Evolutionary conservation across 306 rosid genomes (phyloP), one percentile per base, ranked within the genome.

Genomic region (Mimosa pudica): DNA sequence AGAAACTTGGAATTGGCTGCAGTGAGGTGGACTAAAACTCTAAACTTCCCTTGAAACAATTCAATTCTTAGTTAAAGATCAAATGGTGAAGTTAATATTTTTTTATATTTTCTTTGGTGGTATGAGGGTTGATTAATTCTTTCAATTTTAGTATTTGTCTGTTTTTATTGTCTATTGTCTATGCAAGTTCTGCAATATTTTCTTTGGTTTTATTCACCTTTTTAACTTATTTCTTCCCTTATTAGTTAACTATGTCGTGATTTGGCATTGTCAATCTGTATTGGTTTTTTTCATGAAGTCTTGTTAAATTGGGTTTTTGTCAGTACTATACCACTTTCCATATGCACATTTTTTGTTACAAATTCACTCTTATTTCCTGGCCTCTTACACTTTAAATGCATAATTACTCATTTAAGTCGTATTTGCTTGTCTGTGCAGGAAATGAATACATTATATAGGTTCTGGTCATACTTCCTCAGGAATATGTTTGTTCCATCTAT

Each of bases 1-100:
- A 91, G 93, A 91, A 95, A 83, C 88, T 91, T 87, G 99, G 99
- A 83, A 86, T 91, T 54, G 99, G 99, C 81, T 95, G 98, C 90
- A 93, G 99, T 80, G 96, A 95, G 99, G 99, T 95, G 83, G 85
- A 77, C 32, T 80, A 61, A 71, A 33, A 86, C 81, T 83, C 83
- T 79, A 66, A 72, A 46, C 64, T 45, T 78, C 64, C 51, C 76
- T 32, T 42, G 16, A 76, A 77, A 14, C 46, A 38, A 70, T 74
- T 17, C 46, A 38, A 70, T 74, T 17, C 80, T 70, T 79, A 42
- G 74, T 51, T 45, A 49, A 82, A 54, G 38, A 24, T 44, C 48
- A 72, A 52, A 65, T 54, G 58, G 17, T n/a, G 74, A 46, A 69
- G 46, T 65, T 54, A 54, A 57, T 66, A 49, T 58, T 32, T 55